phyloP scores from a whole-genome alignment of 495 filamentous ascomycete species.

The Neurospora hispaniola region DNA sequence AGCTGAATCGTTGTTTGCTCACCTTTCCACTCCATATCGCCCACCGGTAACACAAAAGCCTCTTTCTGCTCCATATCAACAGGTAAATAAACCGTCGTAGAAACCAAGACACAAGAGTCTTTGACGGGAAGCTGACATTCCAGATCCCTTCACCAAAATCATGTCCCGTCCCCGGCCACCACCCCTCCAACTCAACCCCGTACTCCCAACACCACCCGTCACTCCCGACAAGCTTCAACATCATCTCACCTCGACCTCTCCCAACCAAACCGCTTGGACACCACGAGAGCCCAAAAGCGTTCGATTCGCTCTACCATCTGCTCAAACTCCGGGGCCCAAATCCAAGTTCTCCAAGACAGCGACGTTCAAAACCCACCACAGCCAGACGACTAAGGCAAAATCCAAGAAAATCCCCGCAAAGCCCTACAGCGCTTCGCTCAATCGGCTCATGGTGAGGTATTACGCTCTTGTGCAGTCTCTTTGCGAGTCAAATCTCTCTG shows the following conservation, averaged over 20 bases:
- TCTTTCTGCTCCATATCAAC: neutral
- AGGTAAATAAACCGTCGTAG: neutral
- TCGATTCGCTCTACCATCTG: neutral
- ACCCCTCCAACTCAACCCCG: neutral
- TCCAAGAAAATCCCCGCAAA: neutral
- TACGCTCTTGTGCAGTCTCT: neutral
- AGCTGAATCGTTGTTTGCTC: neutral
- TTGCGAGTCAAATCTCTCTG: neutral
- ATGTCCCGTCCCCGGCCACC: neutral
- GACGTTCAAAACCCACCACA: neutral
- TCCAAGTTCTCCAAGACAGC: neutral
- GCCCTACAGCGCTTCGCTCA: neutral
- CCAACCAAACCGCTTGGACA: neutral
- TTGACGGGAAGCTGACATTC: too few relatives aligned
- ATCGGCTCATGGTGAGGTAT: neutral
- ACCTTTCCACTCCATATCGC: neutral
- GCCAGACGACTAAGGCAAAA: neutral
- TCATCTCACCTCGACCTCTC: neutral
- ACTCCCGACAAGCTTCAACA: neutral
- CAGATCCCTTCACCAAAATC: neutral
- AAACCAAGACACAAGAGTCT: too few relatives aligned
- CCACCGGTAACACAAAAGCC: neutral
- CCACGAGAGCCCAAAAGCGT: neutral
- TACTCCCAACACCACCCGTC: neutral
- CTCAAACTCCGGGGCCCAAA: neutral